Evolutionary conservation across 1,284 basidiomycete genomes (phyloP).

Genomic region (Puccinia hordei): DNA sequence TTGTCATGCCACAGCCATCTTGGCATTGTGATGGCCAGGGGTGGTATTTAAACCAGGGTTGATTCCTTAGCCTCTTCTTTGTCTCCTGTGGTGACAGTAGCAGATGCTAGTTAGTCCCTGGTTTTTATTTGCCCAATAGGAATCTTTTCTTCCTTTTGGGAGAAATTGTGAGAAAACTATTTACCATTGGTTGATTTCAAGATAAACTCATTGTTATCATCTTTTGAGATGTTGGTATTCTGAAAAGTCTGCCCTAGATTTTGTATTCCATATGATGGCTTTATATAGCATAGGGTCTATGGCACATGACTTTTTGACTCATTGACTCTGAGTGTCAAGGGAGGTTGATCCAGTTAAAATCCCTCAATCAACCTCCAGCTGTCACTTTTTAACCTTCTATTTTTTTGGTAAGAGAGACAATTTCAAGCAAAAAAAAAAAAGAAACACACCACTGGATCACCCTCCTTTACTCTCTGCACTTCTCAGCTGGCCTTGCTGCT

Average conservation of each 20-base stretch:
- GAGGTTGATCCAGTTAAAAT: constrained; percentile 43
- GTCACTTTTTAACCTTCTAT: constrained; percentile 49
- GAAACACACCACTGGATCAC: background rate
- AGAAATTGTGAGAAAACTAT: too few relatives aligned
- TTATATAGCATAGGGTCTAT: constrained; percentile 49
- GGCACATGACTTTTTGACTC: constrained; percentile 40
- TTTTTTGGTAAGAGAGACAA: constrained; percentile 30
- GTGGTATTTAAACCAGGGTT: too few relatives aligned
- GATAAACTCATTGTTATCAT: too few relatives aligned
- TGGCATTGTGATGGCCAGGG: too few relatives aligned
- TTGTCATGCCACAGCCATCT: too few relatives aligned
- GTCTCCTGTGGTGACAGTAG: too few relatives aligned
- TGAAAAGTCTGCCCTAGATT: constrained; percentile 41
- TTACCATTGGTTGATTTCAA: too few relatives aligned
- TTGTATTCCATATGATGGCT: constrained; percentile 50
- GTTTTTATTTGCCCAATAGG: too few relatives aligned
- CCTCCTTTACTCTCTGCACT: background rate
- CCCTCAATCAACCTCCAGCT: constrained; percentile 43
- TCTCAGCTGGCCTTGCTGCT: constrained; percentile 37
- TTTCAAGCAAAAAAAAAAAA: background rate
- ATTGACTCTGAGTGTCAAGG: constrained; percentile 28
- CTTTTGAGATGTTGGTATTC: too few relatives aligned
- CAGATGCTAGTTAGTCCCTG: too few relatives aligned
- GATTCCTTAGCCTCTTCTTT: too few relatives aligned
- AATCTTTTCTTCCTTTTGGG: too few relatives aligned